These are phyloP conservation scores for Hawksworthiomyces lignivorus DNA, from an alignment of 2,329 filamentous ascomycete genomes.

Conservation along the genomic window DNA sequence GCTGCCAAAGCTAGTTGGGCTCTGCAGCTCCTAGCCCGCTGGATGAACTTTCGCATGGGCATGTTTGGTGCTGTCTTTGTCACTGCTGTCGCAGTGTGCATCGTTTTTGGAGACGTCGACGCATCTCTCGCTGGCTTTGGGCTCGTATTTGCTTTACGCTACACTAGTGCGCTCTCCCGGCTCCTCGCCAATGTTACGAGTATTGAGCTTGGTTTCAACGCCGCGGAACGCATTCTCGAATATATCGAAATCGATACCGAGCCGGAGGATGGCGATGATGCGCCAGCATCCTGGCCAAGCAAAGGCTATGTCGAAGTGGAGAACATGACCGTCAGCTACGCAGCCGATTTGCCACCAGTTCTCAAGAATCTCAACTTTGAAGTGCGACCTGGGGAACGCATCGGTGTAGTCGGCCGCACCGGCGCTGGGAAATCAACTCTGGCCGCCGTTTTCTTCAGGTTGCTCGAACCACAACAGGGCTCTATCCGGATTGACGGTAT, in stretches of 20 bases:
- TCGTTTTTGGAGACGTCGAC: conserved; percentile 26
- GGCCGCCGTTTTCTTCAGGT: conserved; percentile 56
- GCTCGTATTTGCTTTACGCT: conserved; percentile 30
- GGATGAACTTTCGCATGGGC: conserved; percentile 32
- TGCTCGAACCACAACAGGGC: conserved; percentile 38
- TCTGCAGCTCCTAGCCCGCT: conserved; percentile 23
- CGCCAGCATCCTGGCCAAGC: conserved; percentile 33
- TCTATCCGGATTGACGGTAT: conserved; percentile 38
- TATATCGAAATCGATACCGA: conserved; percentile 33
- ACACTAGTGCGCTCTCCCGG: conserved; percentile 26
- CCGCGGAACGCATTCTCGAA: conserved; percentile 35
- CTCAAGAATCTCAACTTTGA: conserved; percentile 30
- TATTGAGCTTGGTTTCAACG: conserved; percentile 34
- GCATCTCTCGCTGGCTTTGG: conserved; percentile 34
- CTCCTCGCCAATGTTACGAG: conserved; percentile 28
- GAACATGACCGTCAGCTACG: conserved; percentile 30
- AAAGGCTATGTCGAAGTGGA: conserved; percentile 31
- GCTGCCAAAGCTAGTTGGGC: conserved; percentile 25
- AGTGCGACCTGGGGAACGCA: conserved; percentile 46
- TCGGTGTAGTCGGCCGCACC: conserved; percentile 58
- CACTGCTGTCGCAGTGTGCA: conserved; percentile 27
- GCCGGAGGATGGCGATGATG: conserved; percentile 25
- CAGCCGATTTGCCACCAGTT: conserved; percentile 27
- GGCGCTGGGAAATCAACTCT: conserved; percentile 60
- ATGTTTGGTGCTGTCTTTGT: conserved; percentile 32